Conservation (phyloP, 768 basidiomycete species). For the Mycena rebaudengoi region DNA sequence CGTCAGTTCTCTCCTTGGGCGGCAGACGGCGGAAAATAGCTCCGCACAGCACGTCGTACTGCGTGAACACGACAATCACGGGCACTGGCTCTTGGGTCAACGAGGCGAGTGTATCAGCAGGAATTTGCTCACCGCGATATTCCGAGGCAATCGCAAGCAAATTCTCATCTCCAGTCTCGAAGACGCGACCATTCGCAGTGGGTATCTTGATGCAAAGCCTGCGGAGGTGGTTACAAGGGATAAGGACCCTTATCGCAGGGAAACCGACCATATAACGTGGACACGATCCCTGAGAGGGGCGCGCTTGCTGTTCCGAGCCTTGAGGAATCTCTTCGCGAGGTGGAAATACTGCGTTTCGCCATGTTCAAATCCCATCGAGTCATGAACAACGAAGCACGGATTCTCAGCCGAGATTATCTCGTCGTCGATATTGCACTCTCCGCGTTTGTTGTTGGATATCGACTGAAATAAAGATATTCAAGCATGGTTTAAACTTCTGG, state of each 20-base stretch:
- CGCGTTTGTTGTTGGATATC: not conserved
- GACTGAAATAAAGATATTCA: no score
- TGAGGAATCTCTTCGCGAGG: not conserved
- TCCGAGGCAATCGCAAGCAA: not conserved
- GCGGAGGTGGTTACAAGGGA: not conserved
- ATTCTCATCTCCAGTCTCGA: constrained; percentile 2
- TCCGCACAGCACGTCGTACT: not conserved
- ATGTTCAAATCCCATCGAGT: not conserved
- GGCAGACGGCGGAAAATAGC: not conserved
- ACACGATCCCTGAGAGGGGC: not conserved
- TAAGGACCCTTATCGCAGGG: not conserved
- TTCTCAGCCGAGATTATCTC: not conserved
- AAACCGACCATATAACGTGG: not conserved
- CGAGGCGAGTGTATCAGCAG: no score
- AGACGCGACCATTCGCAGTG: not conserved
- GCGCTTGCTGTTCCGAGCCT: not conserved
- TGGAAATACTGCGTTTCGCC: not conserved
- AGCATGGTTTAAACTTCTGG: not conserved
- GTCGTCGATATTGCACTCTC: not conserved
- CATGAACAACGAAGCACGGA: not conserved
- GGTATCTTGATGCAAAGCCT: not conserved
- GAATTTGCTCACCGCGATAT: not conserved
- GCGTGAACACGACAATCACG: not conserved
- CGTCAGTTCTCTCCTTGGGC: not conserved
- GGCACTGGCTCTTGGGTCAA: not conserved